phyloP scores from a whole-genome alignment of 78 protist species.

The Dictyostelium brefeldianum region DNA sequence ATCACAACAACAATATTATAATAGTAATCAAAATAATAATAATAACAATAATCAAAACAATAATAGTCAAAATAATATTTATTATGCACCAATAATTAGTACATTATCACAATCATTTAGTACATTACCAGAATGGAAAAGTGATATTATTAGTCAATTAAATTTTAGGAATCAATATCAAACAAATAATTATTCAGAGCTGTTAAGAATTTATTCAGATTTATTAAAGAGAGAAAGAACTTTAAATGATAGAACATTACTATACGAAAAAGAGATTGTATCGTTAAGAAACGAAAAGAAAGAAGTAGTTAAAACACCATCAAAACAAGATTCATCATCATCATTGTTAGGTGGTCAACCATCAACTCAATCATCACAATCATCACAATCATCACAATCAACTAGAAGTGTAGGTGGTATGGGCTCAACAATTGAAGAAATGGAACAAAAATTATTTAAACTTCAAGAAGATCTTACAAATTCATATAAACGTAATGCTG shows the following conservation, averaged over 20 bases:
- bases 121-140: constrained; percentile 52
- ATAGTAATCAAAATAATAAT: too few species aligned
- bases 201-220: constrained; percentile 3
- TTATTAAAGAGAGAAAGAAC: constrained; percentile 44
- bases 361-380: background rate
- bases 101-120: constrained; percentile 69
- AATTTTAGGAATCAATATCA: constrained; percentile 52
- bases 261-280: constrained; percentile 69
- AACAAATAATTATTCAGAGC: constrained; percentile 52
- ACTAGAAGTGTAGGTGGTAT: background rate
- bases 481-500: constrained; percentile 73
- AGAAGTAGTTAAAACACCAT: background rate
- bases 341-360: background rate
- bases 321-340: background rate
- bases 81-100: constrained; percentile 47
- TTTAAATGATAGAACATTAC: constrained; percentile 22
- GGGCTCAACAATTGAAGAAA: constrained; percentile 49
- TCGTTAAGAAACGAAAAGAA: constrained; percentile 57
- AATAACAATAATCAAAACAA: too few species aligned
- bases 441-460: constrained; percentile 62
- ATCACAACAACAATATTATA: too few species aligned
- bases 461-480: constrained; percentile 78
- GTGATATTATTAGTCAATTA: constrained; percentile 33
- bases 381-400: background rate
- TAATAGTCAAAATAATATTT: background rate